phyloP scores from a whole-genome alignment of 768 basidiomycete genomes.

The Lyophyllum decastes region DNA sequence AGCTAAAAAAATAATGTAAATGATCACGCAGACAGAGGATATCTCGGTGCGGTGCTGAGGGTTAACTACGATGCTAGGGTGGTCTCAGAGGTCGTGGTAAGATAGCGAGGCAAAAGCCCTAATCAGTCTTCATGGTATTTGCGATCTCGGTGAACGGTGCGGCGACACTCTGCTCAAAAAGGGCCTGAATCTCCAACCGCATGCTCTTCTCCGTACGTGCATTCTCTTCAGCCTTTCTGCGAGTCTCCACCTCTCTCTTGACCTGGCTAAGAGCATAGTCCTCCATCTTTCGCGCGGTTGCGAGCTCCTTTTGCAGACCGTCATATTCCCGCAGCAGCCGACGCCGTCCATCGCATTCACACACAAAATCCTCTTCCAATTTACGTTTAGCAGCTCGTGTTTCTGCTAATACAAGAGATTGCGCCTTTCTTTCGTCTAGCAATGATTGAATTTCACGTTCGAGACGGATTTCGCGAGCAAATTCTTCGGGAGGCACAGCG shows the following conservation, averaged over 20 bases:
- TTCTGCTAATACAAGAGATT: constrained; percentile 29
- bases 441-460: constrained; percentile 41
- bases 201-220: constrained; percentile 35
- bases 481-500: not conserved
- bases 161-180: constrained; percentile 10
- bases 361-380: constrained; percentile 39
- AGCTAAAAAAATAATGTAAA: constrained; percentile 1
- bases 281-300: constrained; percentile 30
- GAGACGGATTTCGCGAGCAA: constrained; percentile 9
- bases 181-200: constrained; percentile 18
- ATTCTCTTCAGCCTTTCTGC: constrained; percentile 66
- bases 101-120: not conserved
- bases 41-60: not conserved
- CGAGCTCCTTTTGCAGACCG: constrained; percentile 32
- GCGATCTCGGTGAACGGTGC: constrained; percentile 13
- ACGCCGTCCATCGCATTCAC: constrained; percentile 37
- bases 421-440: constrained; percentile 32
- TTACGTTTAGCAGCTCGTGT: constrained; percentile 41
- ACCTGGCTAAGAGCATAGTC: constrained; percentile 24
- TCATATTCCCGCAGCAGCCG: constrained; percentile 35
- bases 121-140: constrained; percentile 10
- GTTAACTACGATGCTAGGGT: not conserved
- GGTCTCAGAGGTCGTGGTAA: not conserved
- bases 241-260: constrained; percentile 54
- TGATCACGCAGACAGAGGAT: constrained; percentile 1